phyloP scores from a whole-genome alignment of 352 stramenopile species.

The Phytophthora multivora region DNA sequence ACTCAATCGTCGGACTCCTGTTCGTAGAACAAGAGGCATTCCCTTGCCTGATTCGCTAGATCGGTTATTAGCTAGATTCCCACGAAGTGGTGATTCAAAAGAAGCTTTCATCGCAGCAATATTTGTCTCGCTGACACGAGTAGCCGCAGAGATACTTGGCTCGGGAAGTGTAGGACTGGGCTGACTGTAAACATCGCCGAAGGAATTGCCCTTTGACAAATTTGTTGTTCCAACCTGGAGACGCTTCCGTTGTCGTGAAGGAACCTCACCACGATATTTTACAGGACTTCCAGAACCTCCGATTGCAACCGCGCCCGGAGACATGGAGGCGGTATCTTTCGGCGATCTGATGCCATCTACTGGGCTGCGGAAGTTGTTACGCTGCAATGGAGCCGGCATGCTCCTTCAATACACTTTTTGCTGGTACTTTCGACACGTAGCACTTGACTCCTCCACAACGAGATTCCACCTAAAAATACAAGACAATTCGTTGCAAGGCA shows the following conservation, averaged over 20 bases:
- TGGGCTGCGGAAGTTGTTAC: constrained; percentile 68
- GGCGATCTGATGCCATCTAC: constrained; percentile 32
- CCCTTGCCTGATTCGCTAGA: constrained; percentile 8
- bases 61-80: neutral
- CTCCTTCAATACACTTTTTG: constrained; percentile 2
- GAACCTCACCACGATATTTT: constrained; percentile 53
- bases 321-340: constrained; percentile 9
- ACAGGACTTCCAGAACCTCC: constrained; percentile 11
- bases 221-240: constrained; percentile 83
- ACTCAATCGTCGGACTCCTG: constrained; percentile 21
- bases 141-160: constrained; percentile 23
- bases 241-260: constrained; percentile 59
- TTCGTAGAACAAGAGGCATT: constrained; percentile 20
- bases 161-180: constrained; percentile 9
- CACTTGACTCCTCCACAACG: neutral
- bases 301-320: constrained; percentile 22
- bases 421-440: neutral
- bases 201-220: constrained; percentile 39
- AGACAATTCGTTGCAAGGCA: constrained; percentile 12
- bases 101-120: constrained; percentile 48
- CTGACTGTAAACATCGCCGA: constrained; percentile 9
- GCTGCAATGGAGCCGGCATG: constrained; percentile 52
- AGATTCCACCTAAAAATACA: constrained; percentile 34
- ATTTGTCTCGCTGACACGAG: constrained; percentile 51
- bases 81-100: constrained; percentile 12